Evolutionary conservation across 169 alveolate genomes (phyloP).

Genomic region (Perkinsus marinus): DNA sequence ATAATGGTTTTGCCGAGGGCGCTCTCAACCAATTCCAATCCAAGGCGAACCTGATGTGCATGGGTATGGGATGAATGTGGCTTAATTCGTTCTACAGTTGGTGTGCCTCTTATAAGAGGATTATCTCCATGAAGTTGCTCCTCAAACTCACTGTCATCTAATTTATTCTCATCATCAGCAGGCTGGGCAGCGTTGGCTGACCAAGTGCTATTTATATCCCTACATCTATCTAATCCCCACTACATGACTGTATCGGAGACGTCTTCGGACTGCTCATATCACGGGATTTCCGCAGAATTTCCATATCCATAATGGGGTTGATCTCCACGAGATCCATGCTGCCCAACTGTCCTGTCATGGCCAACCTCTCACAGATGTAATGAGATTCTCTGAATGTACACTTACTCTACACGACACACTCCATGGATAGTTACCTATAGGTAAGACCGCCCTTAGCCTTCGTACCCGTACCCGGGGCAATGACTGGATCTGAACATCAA

Average conservation of each 20-base stretch:
- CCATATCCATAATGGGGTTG: slow-evolving; percentile 1
- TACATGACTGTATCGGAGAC: not conserved
- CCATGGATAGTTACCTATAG: not conserved
- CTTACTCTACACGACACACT: not conserved
- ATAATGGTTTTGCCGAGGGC: not conserved
- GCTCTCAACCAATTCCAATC: not conserved
- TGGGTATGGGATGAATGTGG: not conserved
- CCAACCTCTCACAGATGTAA: slow-evolving; percentile 4
- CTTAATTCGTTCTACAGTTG: not conserved
- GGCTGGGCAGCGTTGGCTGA: not conserved
- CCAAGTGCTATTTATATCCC: too few relatives aligned
- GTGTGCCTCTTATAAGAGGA: not conserved
- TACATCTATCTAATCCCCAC: not conserved
- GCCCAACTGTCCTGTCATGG: not conserved
- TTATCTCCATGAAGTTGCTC: not conserved
- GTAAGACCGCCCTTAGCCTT: slow-evolving; percentile 2
- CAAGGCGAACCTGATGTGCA: not conserved
- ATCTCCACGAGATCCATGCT: slow-evolving; percentile 10
- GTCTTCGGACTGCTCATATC: not conserved
- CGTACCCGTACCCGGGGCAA: slow-evolving; percentile 7
- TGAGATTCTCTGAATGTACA: not conserved
- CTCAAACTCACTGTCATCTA: not conserved
- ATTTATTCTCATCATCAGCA: not conserved
- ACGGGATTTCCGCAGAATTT: not conserved
- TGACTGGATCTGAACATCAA: not conserved